Evolutionary conservation across 2,329 filamentous ascomycete genomes (phyloP), one percentile per base, ranked within the genome.

Genomic region (Sporothrix pallida): DNA sequence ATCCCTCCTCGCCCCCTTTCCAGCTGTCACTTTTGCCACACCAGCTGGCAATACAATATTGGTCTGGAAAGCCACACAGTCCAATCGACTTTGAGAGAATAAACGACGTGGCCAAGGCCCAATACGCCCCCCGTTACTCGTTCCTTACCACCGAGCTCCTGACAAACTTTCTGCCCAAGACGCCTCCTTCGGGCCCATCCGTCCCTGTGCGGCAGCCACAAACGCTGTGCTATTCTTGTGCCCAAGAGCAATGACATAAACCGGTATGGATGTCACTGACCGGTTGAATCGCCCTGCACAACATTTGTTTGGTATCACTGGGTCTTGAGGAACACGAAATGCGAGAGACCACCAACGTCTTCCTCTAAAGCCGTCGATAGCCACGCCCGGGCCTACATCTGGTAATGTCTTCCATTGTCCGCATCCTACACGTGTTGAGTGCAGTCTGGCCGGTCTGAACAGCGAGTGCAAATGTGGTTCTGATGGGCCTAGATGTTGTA

Each of bases 201-300:
- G 62, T 67, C 12, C 42, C 23, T 12, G 42, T 67, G 42, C 23
- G 62, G 37, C 42, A 67, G 60, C 60, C 37, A 65, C 37, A 60
- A n/a, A 46, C 9, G 6, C 37, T 1, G 42, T 23, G 60, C 9
- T 37, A 6, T 37, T 37, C 31, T 37, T 65, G 42, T 65, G 60
- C n/a, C 37, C 60, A 23, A 65, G 37, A 44, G n/a, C 7, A 46
- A 23, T 23, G 60, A 46, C 60, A 44, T 46, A 13, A 13, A 46
- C 37, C 37, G 60, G 60, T 46, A 37, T 65, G 60, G 6, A 44
- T n/a, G 12, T 20, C 8, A 42, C 60, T 46, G 37, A 23, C 60
- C 62, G 62, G 62, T 26, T 67, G n/a, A 17, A 48, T 5, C 4
- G 23, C n/a, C 20, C 17, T 67, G 12, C 20, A 67, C 42, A 48